Conservation (phyloP, 163 green algal genomes). For the Chlamydomonas reinhardtii region DNA sequence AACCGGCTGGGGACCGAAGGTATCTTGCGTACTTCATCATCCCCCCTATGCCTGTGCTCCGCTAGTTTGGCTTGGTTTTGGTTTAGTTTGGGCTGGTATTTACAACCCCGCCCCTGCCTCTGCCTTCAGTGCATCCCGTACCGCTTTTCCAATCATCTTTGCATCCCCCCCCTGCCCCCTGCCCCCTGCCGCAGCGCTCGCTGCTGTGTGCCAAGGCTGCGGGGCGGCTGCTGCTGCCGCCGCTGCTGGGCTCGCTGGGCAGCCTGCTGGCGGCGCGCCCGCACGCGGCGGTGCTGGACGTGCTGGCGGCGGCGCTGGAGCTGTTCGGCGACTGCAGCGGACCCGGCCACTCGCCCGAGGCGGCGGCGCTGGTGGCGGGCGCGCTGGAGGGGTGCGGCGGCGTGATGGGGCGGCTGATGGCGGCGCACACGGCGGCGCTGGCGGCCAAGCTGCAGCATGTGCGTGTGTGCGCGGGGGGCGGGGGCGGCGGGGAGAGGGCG, state of each 20-base stretch:
- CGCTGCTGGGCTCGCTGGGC: constrained; percentile 51
- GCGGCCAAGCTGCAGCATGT: too few species aligned
- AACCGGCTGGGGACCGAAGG: too few species aligned
- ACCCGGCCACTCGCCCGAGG: too few species aligned
- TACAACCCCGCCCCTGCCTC: too few species aligned
- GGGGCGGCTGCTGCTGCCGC: constrained; percentile 59
- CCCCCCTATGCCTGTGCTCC: too few species aligned
- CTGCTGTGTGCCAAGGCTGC: constrained; percentile 46
- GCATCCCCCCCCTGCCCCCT: background rate
- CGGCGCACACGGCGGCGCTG: background rate
- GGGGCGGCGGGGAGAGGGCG: constrained; percentile 1
- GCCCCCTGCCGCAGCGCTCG: constrained; percentile 36
- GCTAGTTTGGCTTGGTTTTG: too few species aligned
- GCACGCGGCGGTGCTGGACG: constrained; percentile 48
- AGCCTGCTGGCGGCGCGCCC: constrained; percentile 3
- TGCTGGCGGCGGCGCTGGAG: constrained; percentile 60
- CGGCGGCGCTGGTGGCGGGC: constrained; percentile 31
- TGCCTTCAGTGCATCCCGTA: too few species aligned
- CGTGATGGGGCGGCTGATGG: background rate
- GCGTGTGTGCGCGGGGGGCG: too few species aligned
- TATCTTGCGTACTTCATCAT: too few species aligned
- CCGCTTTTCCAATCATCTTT: background rate
- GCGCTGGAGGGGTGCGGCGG: background rate
- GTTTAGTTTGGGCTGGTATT: too few species aligned
- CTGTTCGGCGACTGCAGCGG: constrained; percentile 59